Percentiles rank a stretch among this genome's conserved stretches.
These are phyloP conservation scores for Neofusicoccum laricinum DNA, from an alignment of 2,329 filamentous ascomycete genomes.

Conservation along the genomic window DNA sequence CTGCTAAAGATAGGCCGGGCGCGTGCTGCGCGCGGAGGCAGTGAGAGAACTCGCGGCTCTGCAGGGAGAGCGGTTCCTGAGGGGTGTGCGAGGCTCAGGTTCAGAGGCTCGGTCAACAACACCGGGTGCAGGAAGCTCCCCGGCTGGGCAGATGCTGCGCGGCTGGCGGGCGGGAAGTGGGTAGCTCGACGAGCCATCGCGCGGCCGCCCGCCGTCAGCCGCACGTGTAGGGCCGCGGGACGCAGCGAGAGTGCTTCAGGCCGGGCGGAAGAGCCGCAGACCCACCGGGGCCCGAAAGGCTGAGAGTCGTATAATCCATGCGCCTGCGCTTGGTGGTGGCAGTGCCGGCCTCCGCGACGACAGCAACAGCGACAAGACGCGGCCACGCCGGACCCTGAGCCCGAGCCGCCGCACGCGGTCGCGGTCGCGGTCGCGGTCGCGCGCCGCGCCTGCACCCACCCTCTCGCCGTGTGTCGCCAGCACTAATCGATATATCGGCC, in stretches of 20 bases:
- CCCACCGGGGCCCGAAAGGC: conserved; percentile 6
- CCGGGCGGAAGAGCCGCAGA: conserved; percentile 9
- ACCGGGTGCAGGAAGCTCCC: neutral
- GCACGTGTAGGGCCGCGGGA: neutral
- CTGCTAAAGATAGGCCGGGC: conserved; percentile 14
- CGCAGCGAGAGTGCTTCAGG: neutral
- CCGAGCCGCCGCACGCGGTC: no score
- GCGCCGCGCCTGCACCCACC: neutral
- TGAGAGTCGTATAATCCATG: conserved; percentile 2
- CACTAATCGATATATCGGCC: neutral
- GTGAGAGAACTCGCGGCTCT: neutral
- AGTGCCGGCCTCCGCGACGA: neutral
- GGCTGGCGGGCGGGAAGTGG: neutral
- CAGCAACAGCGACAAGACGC: no score
- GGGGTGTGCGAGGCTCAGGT: neutral
- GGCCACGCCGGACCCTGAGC: no score
- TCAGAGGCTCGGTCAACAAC: neutral
- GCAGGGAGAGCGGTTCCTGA: neutral
- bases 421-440: neutral
- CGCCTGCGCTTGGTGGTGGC: conserved; percentile 3
- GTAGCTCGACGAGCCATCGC: neutral
- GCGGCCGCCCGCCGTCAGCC: conserved; percentile 5
- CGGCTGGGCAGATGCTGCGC: neutral
- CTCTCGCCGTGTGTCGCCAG: neutral
- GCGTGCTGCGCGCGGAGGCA: conserved; percentile 1